phyloP scores from a whole-genome alignment of 75 land plant genomes.

The Pseudotsuga menziesii region DNA sequence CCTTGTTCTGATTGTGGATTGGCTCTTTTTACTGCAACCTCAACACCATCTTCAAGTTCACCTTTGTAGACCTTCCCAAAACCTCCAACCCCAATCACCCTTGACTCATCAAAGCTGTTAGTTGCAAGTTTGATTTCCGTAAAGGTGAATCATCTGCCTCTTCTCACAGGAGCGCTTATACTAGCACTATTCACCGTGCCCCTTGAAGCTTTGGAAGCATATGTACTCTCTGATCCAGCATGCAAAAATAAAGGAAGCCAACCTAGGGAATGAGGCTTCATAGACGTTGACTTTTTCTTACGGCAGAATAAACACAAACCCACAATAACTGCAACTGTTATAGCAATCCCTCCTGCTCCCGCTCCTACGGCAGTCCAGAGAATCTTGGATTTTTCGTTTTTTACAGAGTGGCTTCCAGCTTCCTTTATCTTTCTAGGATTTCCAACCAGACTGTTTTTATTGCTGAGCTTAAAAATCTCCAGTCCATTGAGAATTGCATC shows the following conservation, averaged over 20 bases:
- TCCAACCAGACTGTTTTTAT: slow-evolving; percentile 54
- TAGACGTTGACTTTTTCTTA: slow-evolving; percentile 7
- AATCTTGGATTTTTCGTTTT: background rate
- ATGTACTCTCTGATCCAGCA: slow-evolving; percentile 15
- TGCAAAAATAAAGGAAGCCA: slow-evolving; percentile 49
- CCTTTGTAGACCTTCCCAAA: slow-evolving; percentile 74
- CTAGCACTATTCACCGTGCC: background rate
- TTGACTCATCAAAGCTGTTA: slow-evolving; percentile 43
- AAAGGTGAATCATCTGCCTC: slow-evolving; percentile 56
- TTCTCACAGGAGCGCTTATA: background rate
- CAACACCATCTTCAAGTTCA: slow-evolving; percentile 26
- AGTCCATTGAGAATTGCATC: slow-evolving; percentile 74
- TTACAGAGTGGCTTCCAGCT: background rate
- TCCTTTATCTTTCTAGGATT: slow-evolving; percentile 1
- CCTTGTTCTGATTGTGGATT: slow-evolving; percentile 52
- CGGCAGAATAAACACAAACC: slow-evolving; percentile 15
- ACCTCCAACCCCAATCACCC: slow-evolving; percentile 48
- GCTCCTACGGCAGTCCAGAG: slow-evolving; percentile 36
- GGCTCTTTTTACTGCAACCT: slow-evolving; percentile 46
- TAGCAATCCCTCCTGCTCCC: slow-evolving; percentile 26
- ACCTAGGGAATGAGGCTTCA: slow-evolving; percentile 25
- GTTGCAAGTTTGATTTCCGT: slow-evolving; percentile 56
- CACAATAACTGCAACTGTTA: slow-evolving; percentile 16
- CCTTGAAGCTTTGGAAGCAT: slow-evolving; percentile 9
- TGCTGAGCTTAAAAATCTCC: slow-evolving; percentile 79